These are phyloP conservation scores for Isatis tinctoria DNA, from an alignment of 345 rosid genomes.

Conservation along the genomic window DNA sequence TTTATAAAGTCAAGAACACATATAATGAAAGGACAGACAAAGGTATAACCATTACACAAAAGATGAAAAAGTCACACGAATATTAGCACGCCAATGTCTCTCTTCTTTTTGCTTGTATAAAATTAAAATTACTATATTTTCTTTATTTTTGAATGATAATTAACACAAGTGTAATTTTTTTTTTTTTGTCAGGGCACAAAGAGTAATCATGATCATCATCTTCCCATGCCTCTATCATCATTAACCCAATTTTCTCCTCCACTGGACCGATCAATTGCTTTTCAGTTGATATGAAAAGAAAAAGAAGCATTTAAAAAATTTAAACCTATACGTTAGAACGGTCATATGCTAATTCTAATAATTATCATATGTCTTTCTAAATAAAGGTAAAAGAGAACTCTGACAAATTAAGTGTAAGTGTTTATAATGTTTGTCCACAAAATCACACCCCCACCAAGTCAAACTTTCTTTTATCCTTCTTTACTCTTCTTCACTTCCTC, in stretches of 20 bases:
- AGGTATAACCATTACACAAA: slow-evolving; percentile 18
- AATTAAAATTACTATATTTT: neutral
- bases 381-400: slow-evolving; percentile 21
- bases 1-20: slow-evolving; percentile 15
- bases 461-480: too few species aligned
- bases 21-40: slow-evolving; percentile 26
- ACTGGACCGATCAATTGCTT: slow-evolving; percentile 17
- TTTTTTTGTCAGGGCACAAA: neutral
- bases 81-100: slow-evolving; percentile 31
- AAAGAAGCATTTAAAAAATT: neutral
- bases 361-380: slow-evolving; percentile 6
- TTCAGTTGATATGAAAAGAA: neutral
- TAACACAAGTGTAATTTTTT: slow-evolving; percentile 3
- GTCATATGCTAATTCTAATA: slow-evolving; percentile 15
- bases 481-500: slow-evolving; percentile 22
- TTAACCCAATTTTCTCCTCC: slow-evolving; percentile 22
- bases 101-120: neutral
- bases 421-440: slow-evolving; percentile 23
- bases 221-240: slow-evolving; percentile 35
- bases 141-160: neutral
- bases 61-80: slow-evolving; percentile 22
- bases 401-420: slow-evolving; percentile 15
- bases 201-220: slow-evolving; percentile 30
- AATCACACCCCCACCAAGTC: slow-evolving; percentile 15
- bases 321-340: slow-evolving; percentile 18